Base-by-base conservation (phyloP, 306 rosid genomes). In the Gleditsia sinensis region DNA sequence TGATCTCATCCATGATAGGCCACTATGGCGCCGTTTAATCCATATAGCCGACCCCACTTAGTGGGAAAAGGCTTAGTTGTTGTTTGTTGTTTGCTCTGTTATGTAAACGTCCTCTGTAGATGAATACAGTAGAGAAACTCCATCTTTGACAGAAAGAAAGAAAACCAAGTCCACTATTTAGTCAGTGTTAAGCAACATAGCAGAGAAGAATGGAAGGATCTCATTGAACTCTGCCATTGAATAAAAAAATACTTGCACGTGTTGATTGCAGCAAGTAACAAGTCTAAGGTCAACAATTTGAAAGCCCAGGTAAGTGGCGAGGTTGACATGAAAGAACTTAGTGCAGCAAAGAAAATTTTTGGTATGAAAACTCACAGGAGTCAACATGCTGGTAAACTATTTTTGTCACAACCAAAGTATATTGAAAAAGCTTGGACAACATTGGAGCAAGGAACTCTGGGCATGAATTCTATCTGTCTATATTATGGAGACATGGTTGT, bases 141-240 rank as follows among this genome's bases (percentile, higher is more conserved):
- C 17, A 55, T 66, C 46, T 30, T 28, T 42, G 43, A 28, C 11
- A 24, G 30, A 58, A 45, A 10, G 17, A 25, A 25, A 25, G 24
- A 43, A 21, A 71, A 19, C 20, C 45, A 63, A 25, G 33, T 51
- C 56, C 13, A 75, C 16, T 21, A 43, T 57, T 34, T 43, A 75
- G n/a, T 12, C 12, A 25, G 14, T 16, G 68, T 67, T 59, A 67
- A 55, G 43, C 60, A 76, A 55, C 25, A 53, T 37, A 37, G 40
- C n/a, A 28, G 16, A 43, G n/a, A 19, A 43, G 39, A 45, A 54
- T 54, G 28, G 19, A 43, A 55, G 39, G 33, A 36, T 16, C 49
- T 28, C 65, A 54, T 20, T 32, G 24, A 50, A 20, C 56, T 19
- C 12, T 20, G 19, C 19, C 13, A 48, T 7, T 17, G n/a, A n/a